A percentile compares a stretch with the other conserved stretches of the same genome.
Evolutionary conservation across 352 stramenopile species (phyloP).

Genomic region (Phytopythium aichiense): DNA sequence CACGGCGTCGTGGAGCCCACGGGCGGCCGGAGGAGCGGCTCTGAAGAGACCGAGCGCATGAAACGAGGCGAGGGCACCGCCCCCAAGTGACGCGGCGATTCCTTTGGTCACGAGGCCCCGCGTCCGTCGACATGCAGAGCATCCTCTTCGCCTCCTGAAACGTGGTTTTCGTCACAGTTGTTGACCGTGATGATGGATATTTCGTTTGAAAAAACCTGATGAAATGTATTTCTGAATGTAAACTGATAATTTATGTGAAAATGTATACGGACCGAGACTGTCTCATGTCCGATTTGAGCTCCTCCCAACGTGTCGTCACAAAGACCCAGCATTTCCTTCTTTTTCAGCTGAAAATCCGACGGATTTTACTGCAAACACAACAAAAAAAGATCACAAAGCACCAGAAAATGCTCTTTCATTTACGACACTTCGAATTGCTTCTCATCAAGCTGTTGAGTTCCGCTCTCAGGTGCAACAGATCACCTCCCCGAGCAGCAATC

Average conservation of each 20-base stretch:
- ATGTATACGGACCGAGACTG: conserved; percentile 4
- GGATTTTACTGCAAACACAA: background rate
- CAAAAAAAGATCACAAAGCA: background rate
- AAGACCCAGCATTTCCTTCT: background rate
- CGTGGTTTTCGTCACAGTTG: background rate
- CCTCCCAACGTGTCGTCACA: background rate
- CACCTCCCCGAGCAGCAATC: background rate
- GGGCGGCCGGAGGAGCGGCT: background rate
- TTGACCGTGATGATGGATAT: background rate
- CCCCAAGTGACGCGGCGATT: conserved; percentile 8
- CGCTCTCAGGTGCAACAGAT: background rate
- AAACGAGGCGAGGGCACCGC: background rate
- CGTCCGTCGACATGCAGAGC: conserved; percentile 2
- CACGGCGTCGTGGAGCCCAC: background rate
- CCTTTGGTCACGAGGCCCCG: background rate
- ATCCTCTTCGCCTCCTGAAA: background rate
- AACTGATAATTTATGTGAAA: background rate
- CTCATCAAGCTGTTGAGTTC: conserved; percentile 1
- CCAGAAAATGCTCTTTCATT: background rate
- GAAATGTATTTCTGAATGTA: background rate
- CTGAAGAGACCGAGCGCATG: background rate
- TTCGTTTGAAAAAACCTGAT: background rate
- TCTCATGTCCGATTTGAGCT: conserved; percentile 3
- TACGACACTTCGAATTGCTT: background rate
- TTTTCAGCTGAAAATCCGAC: background rate